Evolutionary conservation across 345 rosid species (phyloP), one percentile per base, ranked within the genome.

Genomic region (Sonneratia alba): DNA sequence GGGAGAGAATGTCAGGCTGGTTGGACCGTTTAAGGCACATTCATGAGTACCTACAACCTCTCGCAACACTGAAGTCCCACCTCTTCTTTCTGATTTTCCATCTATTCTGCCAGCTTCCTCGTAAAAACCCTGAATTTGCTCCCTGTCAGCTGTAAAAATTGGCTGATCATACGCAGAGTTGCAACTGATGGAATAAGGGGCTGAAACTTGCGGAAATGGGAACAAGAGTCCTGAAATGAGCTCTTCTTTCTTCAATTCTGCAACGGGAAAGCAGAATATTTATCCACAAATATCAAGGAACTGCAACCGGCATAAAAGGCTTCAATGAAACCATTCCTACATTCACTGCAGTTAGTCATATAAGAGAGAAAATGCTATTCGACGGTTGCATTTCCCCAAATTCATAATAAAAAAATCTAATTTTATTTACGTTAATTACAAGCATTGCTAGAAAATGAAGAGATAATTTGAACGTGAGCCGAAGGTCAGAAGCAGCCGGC

Each of bases 171-270:
- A 77, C 63, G 78, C 51, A 68, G 86, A 85, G 78, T 36, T 21
- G 66, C 73, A 72, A 76, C 73, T 71, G 71, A 67, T 79, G 69
- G 87, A 76, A 77, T 53, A 73, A 72, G 85, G 78, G 65, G 75
- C 65, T 48, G 80, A 73, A 73, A 73, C 77, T 75, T 85, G 88
- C 36, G 81, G 79, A 27, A 63, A 81, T 34, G 84, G 86, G 62
- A 77, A 71, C 38, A 91, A 75, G 68, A 87, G 80, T 71, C 80
- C 91, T 7, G 88, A 81, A 79, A 91, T 87, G 75, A 91, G 83
- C 80, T 88, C 95, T 76, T 89, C 96, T 75, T 83, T 85, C 66
- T 76, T 87, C 71, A 86, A 80, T 74, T 81, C 98, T 91, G 92
- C 70, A 80, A 72, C 38, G 15, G 81, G 12, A 73, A 38, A 40